Base-by-base conservation (phyloP, 2,329 filamentous ascomycete genomes). In the Fusarium concolor region DNA sequence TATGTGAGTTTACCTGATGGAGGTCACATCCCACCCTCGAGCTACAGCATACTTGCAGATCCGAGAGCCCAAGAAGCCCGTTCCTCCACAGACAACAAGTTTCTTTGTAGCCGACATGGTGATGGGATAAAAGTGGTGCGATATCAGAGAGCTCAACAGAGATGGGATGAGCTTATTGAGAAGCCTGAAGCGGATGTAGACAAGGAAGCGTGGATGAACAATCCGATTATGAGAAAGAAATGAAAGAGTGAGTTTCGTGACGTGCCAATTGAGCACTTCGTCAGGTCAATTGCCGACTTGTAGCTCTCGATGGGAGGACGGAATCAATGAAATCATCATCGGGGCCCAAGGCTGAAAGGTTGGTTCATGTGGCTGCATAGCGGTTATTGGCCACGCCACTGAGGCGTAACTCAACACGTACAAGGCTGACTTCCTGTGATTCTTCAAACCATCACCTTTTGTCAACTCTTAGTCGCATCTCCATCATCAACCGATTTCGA, bases 11-110 rank as follows among this genome's bases (percentile, higher is more conserved):
- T 88, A 94, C 93, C 94, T 97, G 74, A 99, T 89, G 8, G 94
- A 97, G 22, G 90, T 95, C 46, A 98, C 95, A 58, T 94, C 88
- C 95, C 95, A 98, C 56, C 94, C 93, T 76, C 94, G 86, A 44
- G 90, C 87, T 50, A 93, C 90, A 43, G 93, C 96, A 54, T 92
- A 90, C 83, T 93, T 96, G 84, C 96, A 98, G 81, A 99, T 97
- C 56, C 95, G 87, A 24, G 85, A 86, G 80, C 93, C 93, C 26
- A 99, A 81, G 77, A 98, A 99, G 33, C 96, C 95, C 79, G 93
- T 97, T 62, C 95, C 95, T 71, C 96, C 96, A 71, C 92, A 96
- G 55, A 99, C 94, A 41, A 98, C 89, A 42, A 99, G 84, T 80
- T 89, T 91, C 82, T 94, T 97, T 68, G 86, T 85, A 68, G 86